phyloP scores from a whole-genome alignment of 768 basidiomycete species.

The Russula emetica region DNA sequence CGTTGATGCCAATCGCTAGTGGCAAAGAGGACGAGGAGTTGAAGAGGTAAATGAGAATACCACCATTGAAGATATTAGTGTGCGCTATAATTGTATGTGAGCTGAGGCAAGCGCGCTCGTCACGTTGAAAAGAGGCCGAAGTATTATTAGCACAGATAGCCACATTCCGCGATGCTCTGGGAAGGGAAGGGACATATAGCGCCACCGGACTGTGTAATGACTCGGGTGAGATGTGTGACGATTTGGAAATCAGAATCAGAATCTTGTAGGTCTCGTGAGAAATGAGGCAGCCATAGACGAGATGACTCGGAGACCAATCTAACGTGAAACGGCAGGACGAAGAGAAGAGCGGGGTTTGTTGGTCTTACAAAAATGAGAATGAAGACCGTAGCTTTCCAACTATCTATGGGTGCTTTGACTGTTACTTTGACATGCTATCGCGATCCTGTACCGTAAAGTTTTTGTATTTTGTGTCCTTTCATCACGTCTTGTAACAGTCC shows the following conservation, averaged over 20 bases:
- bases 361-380: background rate
- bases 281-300: background rate
- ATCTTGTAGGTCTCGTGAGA: background rate
- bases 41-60: background rate
- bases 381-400: background rate
- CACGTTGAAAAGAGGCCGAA: background rate
- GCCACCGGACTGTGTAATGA: background rate
- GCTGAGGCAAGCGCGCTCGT: background rate
- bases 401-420: background rate
- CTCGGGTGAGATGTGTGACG: background rate
- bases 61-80: too few relatives aligned
- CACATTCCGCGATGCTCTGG: background rate
- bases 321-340: background rate
- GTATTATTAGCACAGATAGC: background rate
- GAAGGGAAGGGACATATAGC: too few relatives aligned
- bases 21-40: background rate
- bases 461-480: background rate
- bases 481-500: background rate
- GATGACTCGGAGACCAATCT: background rate
- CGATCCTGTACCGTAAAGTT: background rate
- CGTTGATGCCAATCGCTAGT: background rate
- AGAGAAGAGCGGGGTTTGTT: background rate
- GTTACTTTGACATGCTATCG: background rate
- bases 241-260: background rate
- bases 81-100: too few relatives aligned